These are phyloP conservation scores for Friedmanniomyces simplex DNA, from an alignment of 495 filamentous ascomycete genomes.

Conservation along the genomic window DNA sequence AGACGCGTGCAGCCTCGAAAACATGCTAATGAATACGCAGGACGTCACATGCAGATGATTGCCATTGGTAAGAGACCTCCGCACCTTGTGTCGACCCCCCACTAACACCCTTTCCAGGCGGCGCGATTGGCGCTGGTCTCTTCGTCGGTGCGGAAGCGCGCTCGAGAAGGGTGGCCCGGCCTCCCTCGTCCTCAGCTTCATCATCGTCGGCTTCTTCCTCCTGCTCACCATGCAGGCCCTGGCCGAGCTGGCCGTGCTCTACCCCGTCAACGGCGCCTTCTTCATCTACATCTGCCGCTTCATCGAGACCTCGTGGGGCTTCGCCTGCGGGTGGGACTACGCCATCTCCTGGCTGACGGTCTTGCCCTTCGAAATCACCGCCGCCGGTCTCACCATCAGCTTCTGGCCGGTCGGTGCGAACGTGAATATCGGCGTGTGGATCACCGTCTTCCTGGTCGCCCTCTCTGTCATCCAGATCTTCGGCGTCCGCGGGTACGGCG, in stretches of 20 bases:
- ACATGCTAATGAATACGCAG: not conserved
- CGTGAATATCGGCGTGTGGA: slow-evolving; percentile 53
- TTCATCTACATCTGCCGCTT: slow-evolving; percentile 24
- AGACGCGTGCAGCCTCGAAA: too few species aligned
- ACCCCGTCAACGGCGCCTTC: slow-evolving; percentile 27
- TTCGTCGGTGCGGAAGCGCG: slow-evolving; percentile 44
- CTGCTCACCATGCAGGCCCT: slow-evolving; percentile 35
- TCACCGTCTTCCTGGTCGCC: slow-evolving; percentile 41
- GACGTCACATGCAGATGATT: slow-evolving; percentile 45
- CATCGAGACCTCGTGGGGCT: slow-evolving; percentile 45
- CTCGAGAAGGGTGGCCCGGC: slow-evolving; percentile 45
- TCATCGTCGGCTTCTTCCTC: slow-evolving; percentile 31
- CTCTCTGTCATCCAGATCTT: slow-evolving; percentile 33
- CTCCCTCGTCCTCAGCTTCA: slow-evolving; percentile 30
- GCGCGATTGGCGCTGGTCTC: slow-evolving; percentile 48
- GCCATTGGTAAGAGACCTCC: slow-evolving; percentile 22
- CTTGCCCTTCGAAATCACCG: slow-evolving; percentile 81
- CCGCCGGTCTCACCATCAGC: slow-evolving; percentile 76
- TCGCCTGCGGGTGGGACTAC: slow-evolving; percentile 98
- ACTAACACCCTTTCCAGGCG: slow-evolving; percentile 24
- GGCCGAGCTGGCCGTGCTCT: slow-evolving; percentile 39
- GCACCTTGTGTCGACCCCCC: not conserved
- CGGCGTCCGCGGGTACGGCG: slow-evolving; percentile 34
- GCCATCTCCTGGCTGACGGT: slow-evolving; percentile 87
- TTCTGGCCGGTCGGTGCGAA: slow-evolving; percentile 49